These are phyloP conservation scores for Eucalyptus marginata DNA, from an alignment of 345 rosid genomes.

Conservation along the genomic window DNA sequence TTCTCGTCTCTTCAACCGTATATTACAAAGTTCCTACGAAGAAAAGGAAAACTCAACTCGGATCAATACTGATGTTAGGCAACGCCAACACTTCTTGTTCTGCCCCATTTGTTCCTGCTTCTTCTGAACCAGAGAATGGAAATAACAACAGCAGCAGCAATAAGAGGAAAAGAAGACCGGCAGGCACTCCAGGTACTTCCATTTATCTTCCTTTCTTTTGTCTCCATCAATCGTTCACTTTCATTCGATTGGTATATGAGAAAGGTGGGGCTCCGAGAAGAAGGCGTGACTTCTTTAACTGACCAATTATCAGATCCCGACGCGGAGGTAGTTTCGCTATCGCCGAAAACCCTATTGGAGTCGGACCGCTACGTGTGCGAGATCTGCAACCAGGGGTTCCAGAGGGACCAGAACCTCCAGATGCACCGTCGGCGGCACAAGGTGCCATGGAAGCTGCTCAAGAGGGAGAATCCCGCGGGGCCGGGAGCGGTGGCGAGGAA, in stretches of 20 bases:
- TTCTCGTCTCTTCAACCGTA: background rate
- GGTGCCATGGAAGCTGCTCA: constrained; percentile 97
- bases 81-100: background rate
- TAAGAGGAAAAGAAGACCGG: constrained; percentile 74
- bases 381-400: constrained; percentile 98
- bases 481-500: constrained; percentile 39
- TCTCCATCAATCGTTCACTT: background rate
- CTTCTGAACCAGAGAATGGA: background rate
- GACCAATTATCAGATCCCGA: constrained; percentile 58
- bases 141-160: background rate
- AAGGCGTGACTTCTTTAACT: background rate
- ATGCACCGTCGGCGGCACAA: constrained; percentile 95
- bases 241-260: background rate
- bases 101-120: background rate
- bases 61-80: background rate
- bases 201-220: background rate
- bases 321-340: constrained; percentile 86
- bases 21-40: background rate
- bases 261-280: background rate
- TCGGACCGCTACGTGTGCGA: constrained; percentile 95
- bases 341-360: constrained; percentile 83
- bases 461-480: constrained; percentile 35
- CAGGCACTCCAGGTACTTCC: constrained; percentile 81
- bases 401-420: constrained; percentile 94
- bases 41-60: background rate